Evolutionary conservation across 352 stramenopile genomes (phyloP).

Genomic region (Peronospora farinosa): DNA sequence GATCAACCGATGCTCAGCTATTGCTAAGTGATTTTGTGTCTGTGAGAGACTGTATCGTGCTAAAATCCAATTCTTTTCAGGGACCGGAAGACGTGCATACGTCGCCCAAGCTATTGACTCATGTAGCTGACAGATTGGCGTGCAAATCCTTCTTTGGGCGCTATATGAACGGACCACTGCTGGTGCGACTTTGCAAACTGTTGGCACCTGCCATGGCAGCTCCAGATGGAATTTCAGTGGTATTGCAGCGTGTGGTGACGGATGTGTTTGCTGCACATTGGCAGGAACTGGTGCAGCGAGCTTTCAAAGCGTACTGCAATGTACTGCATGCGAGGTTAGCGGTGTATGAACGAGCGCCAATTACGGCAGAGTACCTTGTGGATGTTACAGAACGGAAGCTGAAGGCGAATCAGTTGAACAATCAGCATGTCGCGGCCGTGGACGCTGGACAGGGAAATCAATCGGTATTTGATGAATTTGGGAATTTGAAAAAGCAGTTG

Average conservation of each 20-base stretch:
- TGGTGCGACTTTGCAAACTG: constrained; percentile 49
- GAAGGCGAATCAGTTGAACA: constrained; percentile 27
- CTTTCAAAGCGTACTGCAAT: constrained; percentile 55
- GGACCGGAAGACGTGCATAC: constrained; percentile 39
- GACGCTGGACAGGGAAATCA: constrained; percentile 55
- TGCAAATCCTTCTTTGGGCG: constrained; percentile 63
- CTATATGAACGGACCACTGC: constrained; percentile 45
- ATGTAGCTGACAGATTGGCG: constrained; percentile 42
- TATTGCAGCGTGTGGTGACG: constrained; percentile 52
- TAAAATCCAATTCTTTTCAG: constrained; percentile 51
- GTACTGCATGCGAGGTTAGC: constrained; percentile 49
- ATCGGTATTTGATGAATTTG: constrained; percentile 74
- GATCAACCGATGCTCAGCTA: constrained; percentile 49
- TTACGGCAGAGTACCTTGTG: constrained; percentile 59
- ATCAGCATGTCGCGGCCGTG: constrained; percentile 41
- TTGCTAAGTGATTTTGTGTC: constrained; percentile 36
- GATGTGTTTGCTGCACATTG: constrained; percentile 61
- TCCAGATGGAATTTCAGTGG: constrained; percentile 29
- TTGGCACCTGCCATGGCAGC: constrained; percentile 37
- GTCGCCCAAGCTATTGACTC: constrained; percentile 47
- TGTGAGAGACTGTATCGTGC: constrained; percentile 46
- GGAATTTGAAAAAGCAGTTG: constrained; percentile 60
- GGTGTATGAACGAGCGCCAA: constrained; percentile 51
- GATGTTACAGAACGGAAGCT: constrained; percentile 69
- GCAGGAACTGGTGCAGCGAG: constrained; percentile 48